Evolutionary conservation across 495 filamentous ascomycete species (phyloP), one percentile per base, ranked within the genome.

Genomic region (Viridothelium virens): DNA sequence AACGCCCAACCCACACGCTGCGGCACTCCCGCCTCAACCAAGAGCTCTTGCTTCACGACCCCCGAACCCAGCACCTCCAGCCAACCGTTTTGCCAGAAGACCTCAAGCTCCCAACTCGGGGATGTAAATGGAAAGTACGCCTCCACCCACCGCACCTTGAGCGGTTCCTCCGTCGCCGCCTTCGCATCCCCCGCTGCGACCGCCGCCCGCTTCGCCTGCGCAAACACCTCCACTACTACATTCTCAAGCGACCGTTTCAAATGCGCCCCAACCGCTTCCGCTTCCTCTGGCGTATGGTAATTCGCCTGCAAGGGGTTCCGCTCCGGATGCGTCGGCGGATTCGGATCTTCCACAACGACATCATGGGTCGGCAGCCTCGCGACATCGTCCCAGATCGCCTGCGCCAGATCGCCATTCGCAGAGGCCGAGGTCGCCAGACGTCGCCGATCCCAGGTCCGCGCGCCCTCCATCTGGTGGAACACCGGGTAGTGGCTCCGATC

Each of bases 401-500:
- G 38, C 18, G 66, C 65, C 14, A 75, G 63, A 2, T 44, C 47
- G 66, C 91, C 80, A 25, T 81, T 83, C 61, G 79, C 77, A 6
- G 84, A 78, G 5, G 48, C 41, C 41, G 41, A 44, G 14, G 41
- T 7, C 3, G 53, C 11, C 6, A 84, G 79, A 66, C 79, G 80
- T 31, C 63, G 74, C 11, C 91, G 85, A 76, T 95, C 90, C 94
- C 94, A 98, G 66, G 91, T 86, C 69, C 87, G 82, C 7, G 93
- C 92, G 14, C 91, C 95, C 74, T 98, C 94, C 91, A 97, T 97
- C 79, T 98, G 94, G 78, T 98, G 95, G 77, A 98, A 98, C 65
- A 96, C 84, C 2, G 94, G 94, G 80, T 96, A 97, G 76, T 98
- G 94, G 70, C 85, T 90, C 63, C 90, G 86, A 75, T 98, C 94